A percentile compares a stretch with the other conserved stretches of the same genome.
Conservation (phyloP, 2,329 filamentous ascomycete genomes). For the Beauveria varroae region DNA sequence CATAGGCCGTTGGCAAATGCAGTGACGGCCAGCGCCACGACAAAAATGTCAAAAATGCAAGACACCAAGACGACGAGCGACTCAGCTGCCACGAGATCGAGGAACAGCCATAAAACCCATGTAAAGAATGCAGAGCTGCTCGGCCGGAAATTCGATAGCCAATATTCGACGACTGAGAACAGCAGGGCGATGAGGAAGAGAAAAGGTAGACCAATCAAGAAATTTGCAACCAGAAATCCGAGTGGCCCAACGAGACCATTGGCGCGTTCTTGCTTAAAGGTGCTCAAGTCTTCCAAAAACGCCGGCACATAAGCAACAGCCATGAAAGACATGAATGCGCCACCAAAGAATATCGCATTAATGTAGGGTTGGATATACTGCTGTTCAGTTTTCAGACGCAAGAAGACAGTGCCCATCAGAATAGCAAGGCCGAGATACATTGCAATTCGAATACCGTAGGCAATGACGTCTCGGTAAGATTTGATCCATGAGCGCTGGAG, state of each 20-base stretch:
- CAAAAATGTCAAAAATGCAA: conserved; percentile 68
- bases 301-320: conserved; percentile 78
- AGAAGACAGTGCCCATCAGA: conserved; percentile 84
- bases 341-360: conserved; percentile 74
- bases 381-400: conserved; percentile 62
- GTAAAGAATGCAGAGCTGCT: conserved; percentile 61
- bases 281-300: conserved; percentile 69
- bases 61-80: conserved; percentile 72
- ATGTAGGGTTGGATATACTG: conserved; percentile 71
- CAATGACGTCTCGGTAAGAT: conserved; percentile 74
- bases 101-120: conserved; percentile 78
- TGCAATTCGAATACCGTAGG: conserved; percentile 71
- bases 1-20: conserved; percentile 84
- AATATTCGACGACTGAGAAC: conserved; percentile 72
- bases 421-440: conserved; percentile 74
- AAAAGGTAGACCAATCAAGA: conserved; percentile 73
- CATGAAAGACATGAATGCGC: conserved; percentile 74
- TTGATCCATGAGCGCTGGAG: conserved; percentile 78
- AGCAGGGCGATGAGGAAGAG: conserved; percentile 70
- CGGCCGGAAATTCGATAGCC: conserved; percentile 68
- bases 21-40: conserved; percentile 68
- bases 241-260: conserved; percentile 75
- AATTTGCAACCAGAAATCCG: conserved; percentile 69
- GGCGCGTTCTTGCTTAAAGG: conserved; percentile 68
- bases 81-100: conserved; percentile 76